phyloP scores from a whole-genome alignment of 108 stramenopile genomes.

The Cyclotella sp. region DNA sequence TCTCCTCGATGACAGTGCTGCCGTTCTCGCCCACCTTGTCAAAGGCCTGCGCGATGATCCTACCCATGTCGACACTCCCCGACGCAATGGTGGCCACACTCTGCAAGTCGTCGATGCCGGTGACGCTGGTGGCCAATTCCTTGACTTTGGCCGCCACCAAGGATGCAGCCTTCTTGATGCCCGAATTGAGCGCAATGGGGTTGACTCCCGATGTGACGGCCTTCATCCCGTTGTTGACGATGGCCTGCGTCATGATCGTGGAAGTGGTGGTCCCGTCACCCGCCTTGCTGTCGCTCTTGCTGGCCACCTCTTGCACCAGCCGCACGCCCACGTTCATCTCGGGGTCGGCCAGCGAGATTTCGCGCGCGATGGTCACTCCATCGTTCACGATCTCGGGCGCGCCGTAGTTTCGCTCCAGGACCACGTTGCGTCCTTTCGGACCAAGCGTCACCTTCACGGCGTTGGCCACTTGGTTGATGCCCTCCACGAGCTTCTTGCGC shows the following conservation, averaged over 20 bases:
- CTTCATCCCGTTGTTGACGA: constrained; percentile 95
- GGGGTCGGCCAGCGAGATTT: constrained; percentile 88
- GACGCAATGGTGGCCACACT: constrained; percentile 96
- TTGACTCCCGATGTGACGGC: constrained; percentile 92
- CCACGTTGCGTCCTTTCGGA: constrained; percentile 97
- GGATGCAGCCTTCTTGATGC: constrained; percentile 86
- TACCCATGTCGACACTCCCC: constrained; percentile 91
- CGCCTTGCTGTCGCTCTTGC: constrained; percentile 94
- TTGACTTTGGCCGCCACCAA: constrained; percentile 82
- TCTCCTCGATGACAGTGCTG: constrained; percentile 95
- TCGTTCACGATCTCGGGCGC: constrained; percentile 98
- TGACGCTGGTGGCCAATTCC: constrained; percentile 79
- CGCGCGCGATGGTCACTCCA: constrained; percentile 95
- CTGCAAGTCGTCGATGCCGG: constrained; percentile 86
- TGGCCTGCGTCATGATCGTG: constrained; percentile 96
- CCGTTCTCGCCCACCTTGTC: constrained; percentile 97
- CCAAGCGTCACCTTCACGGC: constrained; percentile 98
- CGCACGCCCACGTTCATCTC: constrained; percentile 93
- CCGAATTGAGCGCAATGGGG: constrained; percentile 92
- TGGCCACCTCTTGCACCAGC: constrained; percentile 95
- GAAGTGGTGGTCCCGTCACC: constrained; percentile 98
- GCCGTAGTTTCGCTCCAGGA: constrained; percentile 95
- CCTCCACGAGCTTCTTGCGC: constrained; percentile 86
- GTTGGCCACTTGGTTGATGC: constrained; percentile 95
- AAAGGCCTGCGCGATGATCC: constrained; percentile 94